phyloP scores from a whole-genome alignment of 306 rosid species.

The Ziziphus jujuba region DNA sequence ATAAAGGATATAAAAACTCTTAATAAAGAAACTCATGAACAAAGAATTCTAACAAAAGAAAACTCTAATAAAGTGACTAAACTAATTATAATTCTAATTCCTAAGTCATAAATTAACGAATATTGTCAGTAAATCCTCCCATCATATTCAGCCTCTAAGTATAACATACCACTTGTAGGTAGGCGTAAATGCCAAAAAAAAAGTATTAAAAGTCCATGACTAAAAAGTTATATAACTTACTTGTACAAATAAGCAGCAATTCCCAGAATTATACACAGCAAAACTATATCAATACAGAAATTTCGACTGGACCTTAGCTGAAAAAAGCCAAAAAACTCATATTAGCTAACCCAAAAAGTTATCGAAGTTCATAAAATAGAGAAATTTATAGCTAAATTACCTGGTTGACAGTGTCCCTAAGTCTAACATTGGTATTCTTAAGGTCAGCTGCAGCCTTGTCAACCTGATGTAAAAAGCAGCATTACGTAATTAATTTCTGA shows the following conservation, averaged over 20 bases:
- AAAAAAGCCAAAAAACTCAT: slow-evolving; percentile 30
- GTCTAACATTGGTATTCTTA: slow-evolving; percentile 94
- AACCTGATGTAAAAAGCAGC: slow-evolving; percentile 54
- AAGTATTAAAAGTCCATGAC: background rate
- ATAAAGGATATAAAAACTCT: too few species aligned
- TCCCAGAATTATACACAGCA: slow-evolving; percentile 89
- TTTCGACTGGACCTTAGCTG: slow-evolving; percentile 98
- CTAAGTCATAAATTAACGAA: too few species aligned
- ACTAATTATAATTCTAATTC: too few species aligned
- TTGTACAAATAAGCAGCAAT: slow-evolving; percentile 98
- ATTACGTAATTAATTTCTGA: background rate
- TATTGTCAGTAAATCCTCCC: too few species aligned
- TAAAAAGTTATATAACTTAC: slow-evolving; percentile 44
- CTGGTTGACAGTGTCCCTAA: slow-evolving; percentile 92
- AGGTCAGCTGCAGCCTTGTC: slow-evolving; percentile 93
- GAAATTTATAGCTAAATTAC: slow-evolving; percentile 36
- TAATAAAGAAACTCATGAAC: too few species aligned
- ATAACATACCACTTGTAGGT: background rate
- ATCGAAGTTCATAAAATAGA: slow-evolving; percentile 9
- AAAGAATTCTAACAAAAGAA: too few species aligned
- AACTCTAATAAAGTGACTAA: too few species aligned
- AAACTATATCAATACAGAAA: slow-evolving; percentile 90
- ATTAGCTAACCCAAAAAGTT: slow-evolving; percentile 31
- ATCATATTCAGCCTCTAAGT: too few species aligned
- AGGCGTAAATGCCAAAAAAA: background rate